Evolutionary conservation across 2,329 filamentous ascomycete genomes (phyloP).

Genomic region (Fusarium xylarioides): DNA sequence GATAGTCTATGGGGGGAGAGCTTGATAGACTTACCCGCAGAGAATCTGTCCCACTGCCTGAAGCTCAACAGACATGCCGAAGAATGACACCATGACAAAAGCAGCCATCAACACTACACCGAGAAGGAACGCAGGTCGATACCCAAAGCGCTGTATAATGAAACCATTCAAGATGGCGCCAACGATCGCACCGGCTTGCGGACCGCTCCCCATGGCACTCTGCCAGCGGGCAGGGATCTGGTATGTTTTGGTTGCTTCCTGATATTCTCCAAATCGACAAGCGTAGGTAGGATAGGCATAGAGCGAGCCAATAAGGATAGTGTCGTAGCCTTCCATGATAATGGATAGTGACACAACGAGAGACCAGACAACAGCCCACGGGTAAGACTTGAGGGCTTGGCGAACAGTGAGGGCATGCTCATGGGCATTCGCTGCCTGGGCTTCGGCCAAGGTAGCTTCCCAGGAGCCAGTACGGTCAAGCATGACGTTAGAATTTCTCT

Average conservation of each 20-base stretch:
- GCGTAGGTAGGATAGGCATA: neutral
- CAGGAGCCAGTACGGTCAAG: neutral
- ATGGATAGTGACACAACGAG: neutral
- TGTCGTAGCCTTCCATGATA: neutral
- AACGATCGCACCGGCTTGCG: neutral
- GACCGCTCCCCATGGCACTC: neutral
- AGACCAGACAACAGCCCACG: neutral
- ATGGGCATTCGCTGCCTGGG: neutral
- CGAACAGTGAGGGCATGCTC: neutral
- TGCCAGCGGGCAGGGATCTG: neutral
- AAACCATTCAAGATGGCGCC: neutral
- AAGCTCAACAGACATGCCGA: neutral
- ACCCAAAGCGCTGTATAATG: neutral
- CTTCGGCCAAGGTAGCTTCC: neutral
- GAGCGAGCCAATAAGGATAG: neutral
- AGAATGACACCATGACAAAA: neutral
- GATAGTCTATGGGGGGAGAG: neutral
- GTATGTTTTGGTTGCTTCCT: neutral
- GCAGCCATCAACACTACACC: neutral
- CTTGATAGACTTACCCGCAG: neutral
- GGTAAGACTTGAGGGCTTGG: neutral
- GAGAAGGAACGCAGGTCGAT: neutral
- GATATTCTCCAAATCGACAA: neutral
- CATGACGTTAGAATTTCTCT: rapidly evolving
- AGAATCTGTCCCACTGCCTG: neutral